phyloP scores from a whole-genome alignment of 495 filamentous ascomycete genomes.

The Aspergillus campestris region DNA sequence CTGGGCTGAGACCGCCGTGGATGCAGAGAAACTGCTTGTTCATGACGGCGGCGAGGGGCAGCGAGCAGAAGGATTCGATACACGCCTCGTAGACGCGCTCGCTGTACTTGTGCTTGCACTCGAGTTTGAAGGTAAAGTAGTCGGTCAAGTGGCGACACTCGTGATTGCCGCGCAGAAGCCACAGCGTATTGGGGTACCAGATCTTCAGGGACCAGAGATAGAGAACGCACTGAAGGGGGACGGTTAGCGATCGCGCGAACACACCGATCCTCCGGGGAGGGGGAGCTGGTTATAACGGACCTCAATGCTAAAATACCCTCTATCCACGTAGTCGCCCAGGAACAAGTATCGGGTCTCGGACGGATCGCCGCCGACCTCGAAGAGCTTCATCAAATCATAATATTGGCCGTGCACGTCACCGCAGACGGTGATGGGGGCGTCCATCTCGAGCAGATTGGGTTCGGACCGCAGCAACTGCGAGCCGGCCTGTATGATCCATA shows the following conservation, averaged over 20 bases:
- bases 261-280: not conserved
- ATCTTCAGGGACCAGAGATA: conserved; percentile 98
- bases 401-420: conserved; percentile 98
- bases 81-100: conserved; percentile 95
- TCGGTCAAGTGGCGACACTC: conserved; percentile 98
- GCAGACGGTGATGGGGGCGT: conserved; percentile 98
- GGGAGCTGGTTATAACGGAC: conserved; percentile 34
- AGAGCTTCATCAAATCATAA: conserved; percentile 98
- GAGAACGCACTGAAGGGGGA: conserved; percentile 62
- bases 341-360: conserved; percentile 95
- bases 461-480: conserved; percentile 76
- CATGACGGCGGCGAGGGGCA: conserved; percentile 95
- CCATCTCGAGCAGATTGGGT: conserved; percentile 97
- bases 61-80: conserved; percentile 92
- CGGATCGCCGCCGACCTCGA: conserved; percentile 95
- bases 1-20: conserved; percentile 90
- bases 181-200: conserved; percentile 96
- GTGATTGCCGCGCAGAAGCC: conserved; percentile 95
- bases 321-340: conserved; percentile 94
- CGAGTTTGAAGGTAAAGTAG: conserved; percentile 99
- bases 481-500: conserved; percentile 86
- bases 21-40: conserved; percentile 99
- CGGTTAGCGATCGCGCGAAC: conserved; percentile 7
- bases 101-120: conserved; percentile 99
- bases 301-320: conserved; percentile 98